Percentiles rank a stretch among this genome's conserved stretches.
phyloP scores from a whole-genome alignment of 2,329 filamentous ascomycete genomes.

The Hirsutella minnesotensis region DNA sequence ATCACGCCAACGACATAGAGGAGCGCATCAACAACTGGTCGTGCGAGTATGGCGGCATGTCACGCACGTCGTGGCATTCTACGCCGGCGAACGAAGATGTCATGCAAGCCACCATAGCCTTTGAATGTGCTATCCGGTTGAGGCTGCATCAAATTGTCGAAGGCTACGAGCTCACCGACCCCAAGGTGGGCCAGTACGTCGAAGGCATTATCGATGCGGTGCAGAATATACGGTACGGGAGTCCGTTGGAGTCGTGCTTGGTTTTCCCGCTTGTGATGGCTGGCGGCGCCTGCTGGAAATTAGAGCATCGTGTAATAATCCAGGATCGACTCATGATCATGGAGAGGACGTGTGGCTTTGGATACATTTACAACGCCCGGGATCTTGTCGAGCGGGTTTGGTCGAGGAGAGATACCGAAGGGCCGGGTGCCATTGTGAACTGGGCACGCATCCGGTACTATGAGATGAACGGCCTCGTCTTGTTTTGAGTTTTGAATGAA shows the following conservation, averaged over 20 bases:
- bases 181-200: conserved; percentile 20
- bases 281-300: conserved; percentile 21
- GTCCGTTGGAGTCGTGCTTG: conserved; percentile 26
- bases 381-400: conserved; percentile 28
- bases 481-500: conserved; percentile 12
- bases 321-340: conserved; percentile 29
- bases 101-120: conserved; percentile 23
- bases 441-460: conserved; percentile 23
- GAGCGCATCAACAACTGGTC: conserved; percentile 26
- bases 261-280: conserved; percentile 30
- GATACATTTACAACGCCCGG: conserved; percentile 27
- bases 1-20: conserved; percentile 17
- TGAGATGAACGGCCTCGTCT: conserved; percentile 22
- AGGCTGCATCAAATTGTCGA: conserved; percentile 30
- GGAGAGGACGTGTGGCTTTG: conserved; percentile 30
- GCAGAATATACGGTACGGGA: conserved; percentile 27
- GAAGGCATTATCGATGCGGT: conserved; percentile 21
- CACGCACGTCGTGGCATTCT: conserved; percentile 12
- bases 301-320: conserved; percentile 25
- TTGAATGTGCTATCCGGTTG: conserved; percentile 27
- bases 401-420: conserved; percentile 16
- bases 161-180: conserved; percentile 24
- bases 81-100: conserved; percentile 15
- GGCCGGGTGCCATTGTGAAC: conserved; percentile 17
- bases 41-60: conserved; percentile 15